Conservation (phyloP, 2,329 filamentous ascomycete genomes). For the Epichloe amarillans region DNA sequence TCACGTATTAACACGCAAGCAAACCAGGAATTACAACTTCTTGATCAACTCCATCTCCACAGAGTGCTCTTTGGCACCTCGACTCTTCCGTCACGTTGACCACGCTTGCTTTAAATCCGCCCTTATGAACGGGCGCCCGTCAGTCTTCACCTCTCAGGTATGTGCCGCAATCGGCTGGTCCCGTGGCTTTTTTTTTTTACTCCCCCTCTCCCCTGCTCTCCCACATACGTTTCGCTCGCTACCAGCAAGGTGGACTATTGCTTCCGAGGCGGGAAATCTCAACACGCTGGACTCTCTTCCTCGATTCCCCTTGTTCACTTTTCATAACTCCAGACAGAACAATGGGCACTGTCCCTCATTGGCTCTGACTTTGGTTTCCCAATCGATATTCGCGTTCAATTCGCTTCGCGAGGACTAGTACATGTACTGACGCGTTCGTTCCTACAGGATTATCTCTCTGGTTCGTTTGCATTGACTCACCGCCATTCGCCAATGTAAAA, state of each 20-base stretch:
- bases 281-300: not conserved
- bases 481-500: constrained; percentile 17
- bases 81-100: constrained; percentile 11
- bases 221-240: not conserved
- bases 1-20: not conserved
- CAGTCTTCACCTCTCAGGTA: constrained; percentile 81
- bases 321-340: too few species aligned
- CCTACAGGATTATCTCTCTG: constrained; percentile 61
- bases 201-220: not conserved
- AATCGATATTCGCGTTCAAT: not conserved
- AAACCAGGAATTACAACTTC: not conserved
- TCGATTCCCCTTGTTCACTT: not conserved
- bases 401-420: not conserved
- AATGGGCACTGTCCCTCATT: not conserved
- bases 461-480: constrained; percentile 33
- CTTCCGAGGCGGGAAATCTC: not conserved
- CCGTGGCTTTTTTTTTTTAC: not conserved
- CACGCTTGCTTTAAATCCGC: constrained; percentile 35
- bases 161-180: constrained; percentile 12
- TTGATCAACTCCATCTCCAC: not conserved
- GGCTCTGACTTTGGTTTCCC: too few species aligned
- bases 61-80: constrained; percentile 10
- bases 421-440: constrained; percentile 28
- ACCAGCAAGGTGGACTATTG: not conserved
- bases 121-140: constrained; percentile 77